Evolutionary conservation across 129 eudicot genomes (phyloP), one percentile per base, ranked within the genome.

Genomic region (Lonicera japonica): DNA sequence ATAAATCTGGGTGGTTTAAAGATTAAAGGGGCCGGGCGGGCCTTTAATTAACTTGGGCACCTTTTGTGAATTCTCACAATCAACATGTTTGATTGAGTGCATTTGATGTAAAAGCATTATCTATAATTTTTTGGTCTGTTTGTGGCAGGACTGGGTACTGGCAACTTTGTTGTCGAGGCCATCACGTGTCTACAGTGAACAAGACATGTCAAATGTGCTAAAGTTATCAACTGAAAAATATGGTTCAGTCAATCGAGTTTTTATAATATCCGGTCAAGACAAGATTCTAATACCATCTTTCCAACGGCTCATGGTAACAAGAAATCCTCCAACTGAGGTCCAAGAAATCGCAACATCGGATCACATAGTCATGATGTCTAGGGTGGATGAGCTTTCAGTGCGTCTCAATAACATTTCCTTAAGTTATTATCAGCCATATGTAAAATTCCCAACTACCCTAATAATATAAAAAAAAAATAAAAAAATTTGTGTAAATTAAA

Each of bases 301-400:
- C 14, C 71, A 62, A 22, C 18, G 34, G 14, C 59, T 52, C 70
- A 55, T 70, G 57, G 46, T 71, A 1, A 21, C 60, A 43, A 38
- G 61, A 8, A 77, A 70, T 23, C 66, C 70, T 1, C 77, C 70
- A 0, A 34, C 61, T 47, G 55, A 67, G 54, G 70, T 71, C 21
- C 29, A 19, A 43, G 54, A 43, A 20, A 69, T 75, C 12, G 18
- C 18, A 9, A 61, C 66, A 3, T 47, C 80, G 1, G 80, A 75
- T 63, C 75, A 75, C 47, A 69, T 75, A 71, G 71, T 57, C 29
- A 75, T 75, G 80, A 39, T 60, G 61, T 75, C 80, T 6, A 70
- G 52, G 29, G 71, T 75, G 11, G 0, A 11, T 0, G 63, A 75
- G 40, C 58, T 75, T 4, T 64, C 14, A 3, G 7, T 40, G 29